Base-by-base conservation (phyloP, 164 flowering plant species). In the Vitis labrusca region DNA sequence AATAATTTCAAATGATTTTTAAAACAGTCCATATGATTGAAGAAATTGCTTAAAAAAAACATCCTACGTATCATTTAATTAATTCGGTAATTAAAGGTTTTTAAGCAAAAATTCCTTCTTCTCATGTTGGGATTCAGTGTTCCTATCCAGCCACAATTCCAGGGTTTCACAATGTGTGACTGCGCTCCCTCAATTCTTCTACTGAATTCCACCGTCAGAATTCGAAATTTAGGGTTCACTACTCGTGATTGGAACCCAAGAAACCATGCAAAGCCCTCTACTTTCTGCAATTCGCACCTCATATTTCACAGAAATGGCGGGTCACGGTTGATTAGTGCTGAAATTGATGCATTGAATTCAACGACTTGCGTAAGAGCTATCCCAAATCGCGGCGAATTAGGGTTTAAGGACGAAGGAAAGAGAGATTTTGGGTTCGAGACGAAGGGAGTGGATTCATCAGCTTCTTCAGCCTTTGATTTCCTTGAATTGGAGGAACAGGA, bases 121-220 rank as follows among this genome's bases (percentile, higher is more conserved):
- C 5, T 37, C 5, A 37, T 37, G 44, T 37, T 3, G 44, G 44
- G 44, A 37, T 37, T 37, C 44, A 37, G 44, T 37, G 44, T 37
- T 37, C 44, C 44, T 37, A 37, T 37, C 44, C 44, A 37, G 5
- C 44, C 44, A 37, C 44, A 6, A 37, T 23, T 23, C 27, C 27
- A 15, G 50, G 59, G 10, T 37, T 61, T 50, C 44, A 63, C 70
- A 15, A 84, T 86, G 90, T 75, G 73, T 50, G 81, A 79, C 61
- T 81, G 80, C 66, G 17, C 77, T 53, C 16, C 75, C 56, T 79
- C 72, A n/a, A 17, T 71, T 52, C 73, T 73, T 14, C 27, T 70
- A 2, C 19, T 69, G 11, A 65, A 30, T 30, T 16, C 66, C 17
- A 14, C 44, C 63, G 17, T 52, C 62, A 54, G 32, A 57, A 11